Evolutionary conservation across 2,329 filamentous ascomycete species (phyloP).

Genomic region (Tolypocladium tropicale): DNA sequence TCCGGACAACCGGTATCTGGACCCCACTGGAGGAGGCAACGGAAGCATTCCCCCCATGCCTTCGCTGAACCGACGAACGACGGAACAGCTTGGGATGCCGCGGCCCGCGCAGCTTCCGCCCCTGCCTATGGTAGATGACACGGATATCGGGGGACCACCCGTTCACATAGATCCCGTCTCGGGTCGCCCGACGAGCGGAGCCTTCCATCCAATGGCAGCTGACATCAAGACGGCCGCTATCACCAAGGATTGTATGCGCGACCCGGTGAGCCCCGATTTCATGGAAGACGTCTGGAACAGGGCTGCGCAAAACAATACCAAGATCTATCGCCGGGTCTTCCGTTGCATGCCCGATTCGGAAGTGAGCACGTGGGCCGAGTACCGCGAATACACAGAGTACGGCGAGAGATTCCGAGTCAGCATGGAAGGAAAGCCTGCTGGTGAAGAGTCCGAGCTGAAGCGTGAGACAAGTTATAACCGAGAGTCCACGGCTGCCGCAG

Average conservation of each 20-base stretch:
- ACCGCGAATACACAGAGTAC: conserved; percentile 75
- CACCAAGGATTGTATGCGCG: conserved; percentile 86
- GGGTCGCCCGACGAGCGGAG: conserved; percentile 33
- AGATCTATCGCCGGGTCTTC: conserved; percentile 87
- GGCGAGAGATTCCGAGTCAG: conserved; percentile 63
- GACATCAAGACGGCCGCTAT: conserved; percentile 68
- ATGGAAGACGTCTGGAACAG: conserved; percentile 81
- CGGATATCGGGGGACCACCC: conserved; percentile 71
- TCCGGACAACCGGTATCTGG: conserved; percentile 21
- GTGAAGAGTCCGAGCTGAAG: conserved; percentile 40
- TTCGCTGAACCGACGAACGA: conserved; percentile 47
- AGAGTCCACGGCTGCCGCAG: conserved; percentile 21
- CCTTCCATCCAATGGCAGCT: conserved; percentile 43
- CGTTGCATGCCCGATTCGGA: conserved; percentile 95
- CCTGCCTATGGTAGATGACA: conserved; percentile 63
- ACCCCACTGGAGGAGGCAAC: conserved; percentile 25
- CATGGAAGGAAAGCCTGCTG: conserved; percentile 43
- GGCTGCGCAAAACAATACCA: conserved; percentile 89
- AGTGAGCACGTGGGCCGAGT: conserved; percentile 86
- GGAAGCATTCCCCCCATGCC: conserved; percentile 41
- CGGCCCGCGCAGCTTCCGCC: conserved; percentile 60
- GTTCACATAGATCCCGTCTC: conserved; percentile 39
- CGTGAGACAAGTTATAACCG: conserved; percentile 19
- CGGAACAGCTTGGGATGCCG: conserved; percentile 57
- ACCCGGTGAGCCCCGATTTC: conserved; percentile 75